Evolutionary conservation across 768 basidiomycete genomes (phyloP).

Genomic region (Mycena pura): DNA sequence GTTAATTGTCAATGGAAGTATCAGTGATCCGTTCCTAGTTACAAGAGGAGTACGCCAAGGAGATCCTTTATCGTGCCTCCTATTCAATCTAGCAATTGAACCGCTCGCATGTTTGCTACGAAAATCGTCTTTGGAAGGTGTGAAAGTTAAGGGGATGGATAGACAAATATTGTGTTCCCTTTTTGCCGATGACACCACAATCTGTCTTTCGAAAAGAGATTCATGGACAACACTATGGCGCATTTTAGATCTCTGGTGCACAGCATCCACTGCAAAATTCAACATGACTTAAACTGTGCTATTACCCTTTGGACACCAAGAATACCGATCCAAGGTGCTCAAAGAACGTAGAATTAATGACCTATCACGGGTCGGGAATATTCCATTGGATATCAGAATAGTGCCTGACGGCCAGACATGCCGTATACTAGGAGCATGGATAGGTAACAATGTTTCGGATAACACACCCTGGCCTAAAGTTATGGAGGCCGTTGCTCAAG

Average conservation of each 20-base stretch:
- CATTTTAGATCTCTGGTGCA: slow-evolving; percentile 29
- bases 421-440: neutral
- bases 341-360: neutral
- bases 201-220: slow-evolving; percentile 39
- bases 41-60: slow-evolving; percentile 34
- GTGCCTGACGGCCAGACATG: neutral
- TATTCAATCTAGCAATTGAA: slow-evolving; percentile 49
- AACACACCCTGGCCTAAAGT: neutral
- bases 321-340: neutral
- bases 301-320: neutral
- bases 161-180: slow-evolving; percentile 37
- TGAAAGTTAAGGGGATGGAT: slow-evolving; percentile 19
- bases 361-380: neutral
- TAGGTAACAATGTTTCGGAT: neutral
- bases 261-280: slow-evolving; percentile 34
- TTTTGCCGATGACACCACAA: slow-evolving; percentile 50
- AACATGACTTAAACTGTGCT: slow-evolving; percentile 28
- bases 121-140: slow-evolving; percentile 35
- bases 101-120: slow-evolving; percentile 39
- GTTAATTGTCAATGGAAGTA: slow-evolving; percentile 11
- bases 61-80: slow-evolving; percentile 44
- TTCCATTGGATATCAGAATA: neutral
- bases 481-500: slow-evolving; percentile 16
- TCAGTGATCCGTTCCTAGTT: slow-evolving; percentile 20
- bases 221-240: slow-evolving; percentile 25